Evolutionary conservation across 106 monocot species (phyloP).

Genomic region (Vanilla planifolia): DNA sequence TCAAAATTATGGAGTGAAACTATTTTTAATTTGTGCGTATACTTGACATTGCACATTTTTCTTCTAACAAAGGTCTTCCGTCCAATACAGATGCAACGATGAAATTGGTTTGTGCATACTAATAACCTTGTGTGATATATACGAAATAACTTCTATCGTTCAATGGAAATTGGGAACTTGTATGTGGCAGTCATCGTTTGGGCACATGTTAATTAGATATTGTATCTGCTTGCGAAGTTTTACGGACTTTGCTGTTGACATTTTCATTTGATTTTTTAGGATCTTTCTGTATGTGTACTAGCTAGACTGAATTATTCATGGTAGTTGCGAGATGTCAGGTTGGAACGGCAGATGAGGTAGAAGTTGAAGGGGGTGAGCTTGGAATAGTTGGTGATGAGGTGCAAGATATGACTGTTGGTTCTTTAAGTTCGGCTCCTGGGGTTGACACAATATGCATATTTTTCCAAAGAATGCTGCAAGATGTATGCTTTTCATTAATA

Average conservation of each 20-base stretch:
- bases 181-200: not conserved
- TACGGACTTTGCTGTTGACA: too few species aligned
- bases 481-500: slow-evolving; percentile 31
- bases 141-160: too few species aligned
- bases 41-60: too few species aligned
- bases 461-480: slow-evolving; percentile 77
- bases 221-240: too few species aligned
- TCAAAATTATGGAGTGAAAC: too few species aligned
- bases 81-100: not conserved
- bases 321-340: slow-evolving; percentile 63
- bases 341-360: slow-evolving; percentile 41
- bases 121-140: too few species aligned
- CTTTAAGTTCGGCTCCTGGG: slow-evolving; percentile 70
- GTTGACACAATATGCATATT: slow-evolving; percentile 76
- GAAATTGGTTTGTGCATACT: too few species aligned
- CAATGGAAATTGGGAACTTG: too few species aligned
- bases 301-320: not conserved
- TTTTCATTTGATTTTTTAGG: too few species aligned
- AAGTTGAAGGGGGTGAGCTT: slow-evolving; percentile 80
- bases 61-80: too few species aligned
- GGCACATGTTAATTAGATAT: too few species aligned
- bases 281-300: too few species aligned
- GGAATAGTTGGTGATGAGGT: slow-evolving; percentile 82
- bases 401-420: slow-evolving; percentile 63
- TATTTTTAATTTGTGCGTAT: not conserved